These are phyloP conservation scores for Epichloe uncinata DNA, from an alignment of 2,329 filamentous ascomycete genomes.

Conservation along the genomic window DNA sequence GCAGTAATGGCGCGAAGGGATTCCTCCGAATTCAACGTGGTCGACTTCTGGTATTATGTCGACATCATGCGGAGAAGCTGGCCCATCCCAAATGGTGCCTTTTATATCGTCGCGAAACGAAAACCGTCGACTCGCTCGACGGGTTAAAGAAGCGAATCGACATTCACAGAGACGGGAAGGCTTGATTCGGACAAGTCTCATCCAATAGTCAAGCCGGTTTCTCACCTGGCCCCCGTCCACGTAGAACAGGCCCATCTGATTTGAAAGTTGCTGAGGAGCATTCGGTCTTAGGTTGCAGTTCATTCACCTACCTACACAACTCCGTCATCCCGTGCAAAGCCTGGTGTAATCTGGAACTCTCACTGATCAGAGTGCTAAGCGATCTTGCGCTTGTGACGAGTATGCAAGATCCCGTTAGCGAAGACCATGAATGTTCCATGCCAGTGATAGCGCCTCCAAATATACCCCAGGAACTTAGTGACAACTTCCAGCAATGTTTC, in stretches of 20 bases:
- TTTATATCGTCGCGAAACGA: background rate
- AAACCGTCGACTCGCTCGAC: background rate
- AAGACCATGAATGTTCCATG: background rate
- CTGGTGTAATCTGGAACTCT: background rate
- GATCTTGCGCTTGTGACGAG: background rate
- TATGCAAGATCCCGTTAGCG: constrained; percentile 1
- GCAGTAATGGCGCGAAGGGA: background rate
- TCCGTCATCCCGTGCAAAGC: background rate
- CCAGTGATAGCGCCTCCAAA: background rate
- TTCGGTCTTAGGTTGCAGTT: background rate
- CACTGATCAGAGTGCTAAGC: background rate
- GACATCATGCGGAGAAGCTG: background rate
- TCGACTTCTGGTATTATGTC: background rate
- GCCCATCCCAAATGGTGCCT: background rate
- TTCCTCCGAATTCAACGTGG: background rate
- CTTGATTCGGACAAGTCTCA: background rate
- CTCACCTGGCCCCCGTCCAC: no score
- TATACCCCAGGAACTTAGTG: background rate
- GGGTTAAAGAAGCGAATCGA: background rate
- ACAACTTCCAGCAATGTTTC: background rate
- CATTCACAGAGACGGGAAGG: background rate
- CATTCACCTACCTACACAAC: background rate
- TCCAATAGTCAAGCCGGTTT: background rate
- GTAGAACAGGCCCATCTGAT: background rate
- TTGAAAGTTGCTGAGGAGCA: background rate